Evolutionary conservation across 2,329 filamentous ascomycete species (phyloP).

Genomic region (Phyllosticta citrichinensis): DNA sequence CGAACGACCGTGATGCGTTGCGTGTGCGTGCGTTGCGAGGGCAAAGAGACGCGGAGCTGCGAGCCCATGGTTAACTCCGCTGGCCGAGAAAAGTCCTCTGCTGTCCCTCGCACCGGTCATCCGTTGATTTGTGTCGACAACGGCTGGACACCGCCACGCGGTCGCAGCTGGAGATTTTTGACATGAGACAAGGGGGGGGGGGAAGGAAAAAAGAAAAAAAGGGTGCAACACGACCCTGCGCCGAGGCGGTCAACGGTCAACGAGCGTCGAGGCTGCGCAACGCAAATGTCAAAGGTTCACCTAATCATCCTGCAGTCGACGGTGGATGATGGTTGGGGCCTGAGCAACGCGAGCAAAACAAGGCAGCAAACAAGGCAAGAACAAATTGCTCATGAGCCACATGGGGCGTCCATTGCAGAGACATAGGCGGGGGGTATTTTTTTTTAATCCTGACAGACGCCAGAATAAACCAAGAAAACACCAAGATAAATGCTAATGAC

Average conservation of each 20-base stretch:
- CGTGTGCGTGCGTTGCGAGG: not conserved
- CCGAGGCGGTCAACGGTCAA: not conserved
- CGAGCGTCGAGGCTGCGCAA: not conserved
- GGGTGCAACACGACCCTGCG: not conserved
- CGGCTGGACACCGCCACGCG: not conserved
- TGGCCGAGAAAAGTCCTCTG: not conserved
- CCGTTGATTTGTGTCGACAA: not conserved
- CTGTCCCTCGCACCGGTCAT: not conserved
- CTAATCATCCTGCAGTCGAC: not conserved
- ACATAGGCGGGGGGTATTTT: not conserved
- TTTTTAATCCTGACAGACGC: not conserved
- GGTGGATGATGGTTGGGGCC: not conserved
- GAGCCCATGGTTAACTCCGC: not conserved
- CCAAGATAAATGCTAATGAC: not conserved
- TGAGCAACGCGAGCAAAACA: not conserved
- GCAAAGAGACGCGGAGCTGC: not conserved
- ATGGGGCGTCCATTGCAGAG: not conserved
- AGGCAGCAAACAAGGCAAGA: not conserved
- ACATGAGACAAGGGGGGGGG: not conserved
- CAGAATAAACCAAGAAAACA: not conserved
- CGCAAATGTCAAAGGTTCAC: not conserved
- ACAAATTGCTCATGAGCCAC: not conserved
- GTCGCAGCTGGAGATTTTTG: not conserved
- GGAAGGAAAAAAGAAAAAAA: not conserved
- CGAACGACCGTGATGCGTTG: not conserved